Percentiles rank a stretch among this genome's conserved stretches.
These are phyloP conservation scores for Voacanga thouarsii DNA, from an alignment of 257 asterid genomes.

Conservation along the genomic window DNA sequence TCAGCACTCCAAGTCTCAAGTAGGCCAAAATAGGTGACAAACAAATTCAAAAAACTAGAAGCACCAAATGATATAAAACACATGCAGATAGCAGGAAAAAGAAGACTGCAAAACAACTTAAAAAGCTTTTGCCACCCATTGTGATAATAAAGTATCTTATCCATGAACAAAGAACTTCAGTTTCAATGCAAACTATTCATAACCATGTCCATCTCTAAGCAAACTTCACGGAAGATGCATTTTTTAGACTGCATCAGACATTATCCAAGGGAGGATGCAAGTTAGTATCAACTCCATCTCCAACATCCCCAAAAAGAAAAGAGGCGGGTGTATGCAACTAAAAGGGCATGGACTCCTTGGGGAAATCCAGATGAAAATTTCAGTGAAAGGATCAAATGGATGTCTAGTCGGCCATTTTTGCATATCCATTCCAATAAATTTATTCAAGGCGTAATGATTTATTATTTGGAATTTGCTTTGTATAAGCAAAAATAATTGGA, in stretches of 20 bases:
- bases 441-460: too few species aligned
- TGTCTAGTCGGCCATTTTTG: too few species aligned
- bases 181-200: not conserved
- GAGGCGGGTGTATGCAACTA: not conserved
- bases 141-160: not conserved
- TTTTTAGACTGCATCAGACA: not conserved
- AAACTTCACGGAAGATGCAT: not conserved
- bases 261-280: not conserved
- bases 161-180: not conserved
- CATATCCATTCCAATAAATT: too few species aligned
- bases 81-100: not conserved
- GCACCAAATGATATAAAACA: not conserved
- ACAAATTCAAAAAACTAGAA: not conserved
- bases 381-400: too few species aligned
- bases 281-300: not conserved
- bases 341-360: not conserved
- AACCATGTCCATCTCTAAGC: not conserved
- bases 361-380: not conserved
- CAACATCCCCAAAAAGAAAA: not conserved
- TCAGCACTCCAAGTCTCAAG: not conserved
- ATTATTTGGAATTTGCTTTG: too few species aligned
- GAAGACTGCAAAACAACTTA: not conserved
- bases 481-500: too few species aligned
- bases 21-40: not conserved
- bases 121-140: not conserved